Conservation (phyloP, 2,329 filamentous ascomycete species). For the Biscogniauxia mediterranea region DNA sequence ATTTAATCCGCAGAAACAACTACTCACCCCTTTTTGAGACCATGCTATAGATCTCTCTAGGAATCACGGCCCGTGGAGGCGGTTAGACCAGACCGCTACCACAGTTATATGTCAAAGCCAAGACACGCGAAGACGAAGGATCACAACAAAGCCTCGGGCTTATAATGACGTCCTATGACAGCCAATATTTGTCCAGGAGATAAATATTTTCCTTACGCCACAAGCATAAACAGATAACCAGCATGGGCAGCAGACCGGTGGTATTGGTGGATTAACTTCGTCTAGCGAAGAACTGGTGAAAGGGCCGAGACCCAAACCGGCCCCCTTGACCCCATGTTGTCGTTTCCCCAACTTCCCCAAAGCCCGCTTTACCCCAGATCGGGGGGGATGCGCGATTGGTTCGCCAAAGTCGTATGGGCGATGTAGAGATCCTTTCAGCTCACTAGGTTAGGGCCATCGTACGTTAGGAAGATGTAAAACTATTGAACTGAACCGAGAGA, state of each 20-base stretch:
- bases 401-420: background rate
- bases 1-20: background rate
- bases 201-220: background rate
- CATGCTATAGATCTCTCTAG: background rate
- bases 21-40: background rate
- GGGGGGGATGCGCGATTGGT: background rate
- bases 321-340: background rate
- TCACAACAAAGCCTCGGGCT: background rate
- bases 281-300: background rate
- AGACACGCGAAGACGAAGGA: background rate
- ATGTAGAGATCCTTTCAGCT: background rate
- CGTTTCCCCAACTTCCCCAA: conserved; percentile 6
- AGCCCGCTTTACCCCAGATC: conserved; percentile 1
- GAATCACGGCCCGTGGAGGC: background rate
- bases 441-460: background rate
- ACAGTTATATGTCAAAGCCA: background rate
- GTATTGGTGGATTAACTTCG: conserved; percentile 9
- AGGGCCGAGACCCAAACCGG: conserved; percentile 1
- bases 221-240: background rate
- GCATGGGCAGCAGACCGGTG: background rate
- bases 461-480: background rate
- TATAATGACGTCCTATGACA: background rate
- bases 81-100: background rate
- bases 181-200: background rate
- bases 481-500: background rate